Percentiles rank a stretch among this genome's conserved stretches.
phyloP scores from a whole-genome alignment of 1,139 yeast species.

The Arxiozyma slooffiae region DNA sequence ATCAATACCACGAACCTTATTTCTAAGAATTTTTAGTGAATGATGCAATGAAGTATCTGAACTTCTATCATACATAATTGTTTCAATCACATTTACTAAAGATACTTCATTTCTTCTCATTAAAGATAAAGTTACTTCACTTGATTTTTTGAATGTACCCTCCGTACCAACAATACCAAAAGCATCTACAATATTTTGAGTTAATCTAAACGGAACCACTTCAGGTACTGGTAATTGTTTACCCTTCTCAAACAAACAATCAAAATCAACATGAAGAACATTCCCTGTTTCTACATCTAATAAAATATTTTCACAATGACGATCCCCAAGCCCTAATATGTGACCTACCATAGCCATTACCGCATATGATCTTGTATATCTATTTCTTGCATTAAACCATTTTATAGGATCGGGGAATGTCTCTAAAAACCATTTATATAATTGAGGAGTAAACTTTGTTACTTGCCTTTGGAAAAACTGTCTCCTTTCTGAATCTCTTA shows the following conservation, averaged over 20 bases:
- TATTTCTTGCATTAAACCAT: constrained; percentile 76
- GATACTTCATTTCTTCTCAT: constrained; percentile 78
- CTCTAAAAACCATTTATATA: constrained; percentile 80
- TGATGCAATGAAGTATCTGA: constrained; percentile 27
- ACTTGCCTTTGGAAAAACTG: constrained; percentile 26
- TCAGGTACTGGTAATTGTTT: constrained; percentile 53
- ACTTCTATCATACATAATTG: constrained; percentile 66
- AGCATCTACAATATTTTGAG: constrained; percentile 83
- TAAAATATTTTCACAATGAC: constrained; percentile 88
- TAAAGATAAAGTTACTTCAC: constrained; percentile 73
- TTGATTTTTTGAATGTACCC: constrained; percentile 75
- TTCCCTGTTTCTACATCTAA: constrained; percentile 67
- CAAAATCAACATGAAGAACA: constrained; percentile 89
- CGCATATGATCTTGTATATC: constrained; percentile 71
- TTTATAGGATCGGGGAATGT: constrained; percentile 80
- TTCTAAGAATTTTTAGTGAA: constrained; percentile 65
- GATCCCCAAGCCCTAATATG: constrained; percentile 81
- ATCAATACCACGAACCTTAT: constrained; percentile 77
- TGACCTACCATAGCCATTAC: constrained; percentile 98
- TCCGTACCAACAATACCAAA: constrained; percentile 87
- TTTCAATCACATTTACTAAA: constrained; percentile 82
- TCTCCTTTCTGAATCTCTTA: constrained; percentile 18
- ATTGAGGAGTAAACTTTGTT: constrained; percentile 56
- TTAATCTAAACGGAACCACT: constrained; percentile 84
- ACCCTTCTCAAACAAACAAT: constrained; percentile 81